Conservation (phyloP, 352 stramenopile genomes). For the Chrysophaeum taylorii region DNA sequence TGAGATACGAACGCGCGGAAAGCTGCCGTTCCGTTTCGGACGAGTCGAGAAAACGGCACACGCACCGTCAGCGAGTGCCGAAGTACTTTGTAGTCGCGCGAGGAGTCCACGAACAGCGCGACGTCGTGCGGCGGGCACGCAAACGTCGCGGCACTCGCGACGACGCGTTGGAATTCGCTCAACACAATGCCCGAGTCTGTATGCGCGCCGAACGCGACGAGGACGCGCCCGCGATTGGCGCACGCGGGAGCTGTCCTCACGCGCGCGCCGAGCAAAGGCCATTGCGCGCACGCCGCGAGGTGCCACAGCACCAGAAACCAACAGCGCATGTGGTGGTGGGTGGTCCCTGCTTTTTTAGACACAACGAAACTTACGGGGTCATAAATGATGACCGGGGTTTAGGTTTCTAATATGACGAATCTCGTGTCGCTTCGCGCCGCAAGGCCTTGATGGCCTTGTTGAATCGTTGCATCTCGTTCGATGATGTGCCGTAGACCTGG, state of each 20-base stretch:
- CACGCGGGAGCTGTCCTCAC: too few relatives aligned
- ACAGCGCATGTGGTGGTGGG: too few relatives aligned
- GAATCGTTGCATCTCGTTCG: background rate
- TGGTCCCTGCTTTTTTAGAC: too few relatives aligned
- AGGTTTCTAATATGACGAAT: too few relatives aligned
- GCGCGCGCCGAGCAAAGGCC: too few relatives aligned
- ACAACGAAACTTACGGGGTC: too few relatives aligned
- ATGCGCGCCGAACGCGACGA: background rate
- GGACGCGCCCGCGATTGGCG: too few relatives aligned
- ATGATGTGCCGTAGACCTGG: background rate
- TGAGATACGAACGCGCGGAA: background rate
- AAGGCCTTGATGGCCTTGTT: background rate
- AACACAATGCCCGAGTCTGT: background rate
- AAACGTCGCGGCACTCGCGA: background rate
- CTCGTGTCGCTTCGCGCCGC: too few relatives aligned
- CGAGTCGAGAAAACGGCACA: background rate
- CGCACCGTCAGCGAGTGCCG: background rate
- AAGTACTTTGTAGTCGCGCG: background rate
- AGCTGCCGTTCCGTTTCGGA: background rate
- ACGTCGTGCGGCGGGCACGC: background rate
- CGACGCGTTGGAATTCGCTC: background rate
- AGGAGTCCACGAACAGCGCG: slow-evolving; percentile 1
- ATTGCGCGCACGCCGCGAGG: too few relatives aligned
- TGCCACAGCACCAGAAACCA: too few relatives aligned
- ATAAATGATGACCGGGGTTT: too few relatives aligned